Base-by-base conservation (phyloP, 352 stramenopile species). In the Porosira glacialis region DNA sequence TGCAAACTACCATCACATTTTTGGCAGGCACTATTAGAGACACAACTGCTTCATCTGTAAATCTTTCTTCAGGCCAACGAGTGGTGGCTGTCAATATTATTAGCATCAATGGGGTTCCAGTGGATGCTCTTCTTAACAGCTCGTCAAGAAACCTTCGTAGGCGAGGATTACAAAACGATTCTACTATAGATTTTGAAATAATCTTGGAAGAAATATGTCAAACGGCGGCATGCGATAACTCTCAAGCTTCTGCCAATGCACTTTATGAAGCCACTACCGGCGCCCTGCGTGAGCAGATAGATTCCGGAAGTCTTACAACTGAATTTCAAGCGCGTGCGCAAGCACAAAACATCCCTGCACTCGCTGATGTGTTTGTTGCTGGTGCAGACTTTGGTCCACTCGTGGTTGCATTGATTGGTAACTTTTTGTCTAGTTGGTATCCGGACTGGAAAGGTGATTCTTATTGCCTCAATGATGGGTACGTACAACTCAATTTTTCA, bases 381-480 rank as follows among this genome's bases (percentile, higher is more conserved):
- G 30, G 45, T 49, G 52, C 53, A 26, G 52, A 65, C 45, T 74
- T 64, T n/a, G 44, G 38, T 8, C 33, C 35, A 28, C 36, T 76
- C 11, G 44, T 65, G 2, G 27, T 65, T 27, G 48, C 36, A 33
- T n/a, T n/a, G n/a, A 13, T 64, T n/a, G 30, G 65, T 52, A 56
- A 35, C 10, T 17, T 58, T 19, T 33, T 67, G 7, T 60, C 53
- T 15, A 56, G n/a, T 38, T 76, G 51, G 26, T 76, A 76, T 26
- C 66, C 66, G 17, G 38, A 53, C 19, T 76, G 66, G 66, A 35
- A 27, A 53, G 44, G 57, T 39, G 39, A 36, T 19, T 28, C 36
- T 30, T 70, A 76, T 41, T 76, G 66, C 26, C n/a, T 30, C 1
- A 76, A 76, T 70, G 58, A 76, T 48, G 63, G 63, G 22, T 28